These are phyloP conservation scores for Arabidopsis hybrid DNA, from an alignment of 441 rosid genomes.

Conservation along the genomic window DNA sequence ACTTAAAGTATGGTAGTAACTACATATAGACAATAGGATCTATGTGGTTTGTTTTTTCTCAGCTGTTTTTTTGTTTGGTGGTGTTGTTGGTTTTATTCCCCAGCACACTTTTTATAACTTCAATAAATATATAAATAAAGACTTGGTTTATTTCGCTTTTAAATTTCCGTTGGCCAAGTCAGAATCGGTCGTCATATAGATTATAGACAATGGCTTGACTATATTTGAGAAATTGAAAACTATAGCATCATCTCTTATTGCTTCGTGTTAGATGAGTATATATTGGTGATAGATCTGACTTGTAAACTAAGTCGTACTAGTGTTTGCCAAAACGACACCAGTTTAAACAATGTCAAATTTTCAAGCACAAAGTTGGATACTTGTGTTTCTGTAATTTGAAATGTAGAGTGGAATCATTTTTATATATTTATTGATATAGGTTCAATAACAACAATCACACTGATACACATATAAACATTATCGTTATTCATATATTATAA, in stretches of 20 bases:
- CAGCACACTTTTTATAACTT: slow-evolving; percentile 23
- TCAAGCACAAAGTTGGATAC: background rate
- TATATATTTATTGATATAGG: slow-evolving; percentile 15
- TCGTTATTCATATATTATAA: slow-evolving; percentile 32
- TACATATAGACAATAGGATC: slow-evolving; percentile 13
- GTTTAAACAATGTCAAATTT: background rate
- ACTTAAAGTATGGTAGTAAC: slow-evolving; percentile 3
- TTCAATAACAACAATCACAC: slow-evolving; percentile 23
- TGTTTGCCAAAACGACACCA: slow-evolving; percentile 1
- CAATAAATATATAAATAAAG: slow-evolving; percentile 1
- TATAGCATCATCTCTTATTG: background rate
- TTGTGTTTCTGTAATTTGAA: background rate
- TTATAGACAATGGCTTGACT: background rate
- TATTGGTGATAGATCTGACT: background rate
- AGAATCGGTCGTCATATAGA: background rate
- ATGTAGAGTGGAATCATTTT: background rate
- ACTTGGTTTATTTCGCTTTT: background rate
- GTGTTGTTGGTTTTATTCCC: background rate
- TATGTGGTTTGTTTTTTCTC: slow-evolving; percentile 19
- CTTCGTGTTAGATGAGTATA: background rate
- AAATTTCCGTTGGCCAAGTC: background rate
- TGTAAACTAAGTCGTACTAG: background rate
- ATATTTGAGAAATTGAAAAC: background rate
- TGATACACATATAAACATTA: slow-evolving; percentile 30
- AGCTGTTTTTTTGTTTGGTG: background rate